These are phyloP conservation scores for Thalassiosira profunda DNA, from an alignment of 108 stramenopile genomes.

Conservation along the genomic window DNA sequence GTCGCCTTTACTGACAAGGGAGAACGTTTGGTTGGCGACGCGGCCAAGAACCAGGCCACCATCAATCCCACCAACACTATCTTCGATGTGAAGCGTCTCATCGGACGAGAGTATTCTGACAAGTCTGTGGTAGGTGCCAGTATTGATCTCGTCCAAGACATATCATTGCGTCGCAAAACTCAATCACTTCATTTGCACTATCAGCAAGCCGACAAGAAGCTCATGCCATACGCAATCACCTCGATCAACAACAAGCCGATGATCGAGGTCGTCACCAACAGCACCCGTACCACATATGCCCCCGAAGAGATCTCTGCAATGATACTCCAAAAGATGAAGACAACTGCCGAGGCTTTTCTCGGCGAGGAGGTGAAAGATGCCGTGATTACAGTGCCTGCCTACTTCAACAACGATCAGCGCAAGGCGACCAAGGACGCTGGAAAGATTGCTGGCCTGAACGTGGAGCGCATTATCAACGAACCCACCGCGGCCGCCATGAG, in stretches of 20 bases:
- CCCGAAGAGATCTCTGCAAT: slow-evolving; percentile 89
- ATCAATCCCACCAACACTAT: slow-evolving; percentile 81
- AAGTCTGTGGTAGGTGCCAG: no score
- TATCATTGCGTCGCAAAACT: no score
- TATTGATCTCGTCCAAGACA: no score
- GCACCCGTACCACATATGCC: slow-evolving; percentile 63
- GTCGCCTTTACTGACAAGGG: slow-evolving; percentile 73
- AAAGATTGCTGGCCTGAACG: slow-evolving; percentile 70
- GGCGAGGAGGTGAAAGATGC: slow-evolving; percentile 71
- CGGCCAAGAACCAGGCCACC: slow-evolving; percentile 84
- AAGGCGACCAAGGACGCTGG: slow-evolving; percentile 92
- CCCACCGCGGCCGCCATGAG: slow-evolving; percentile 86
- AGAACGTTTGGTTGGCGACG: slow-evolving; percentile 78
- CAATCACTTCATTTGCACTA: slow-evolving; percentile 63
- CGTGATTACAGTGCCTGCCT: slow-evolving; percentile 92
- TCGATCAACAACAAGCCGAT: slow-evolving; percentile 86
- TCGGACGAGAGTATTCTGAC: slow-evolving; percentile 72
- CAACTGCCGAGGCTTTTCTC: slow-evolving; percentile 74
- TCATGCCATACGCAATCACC: slow-evolving; percentile 78
- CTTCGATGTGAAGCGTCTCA: slow-evolving; percentile 88
- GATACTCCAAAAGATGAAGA: slow-evolving; percentile 82
- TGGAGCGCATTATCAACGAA: slow-evolving; percentile 89
- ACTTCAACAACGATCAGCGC: slow-evolving; percentile 93
- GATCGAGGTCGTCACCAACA: slow-evolving; percentile 72
- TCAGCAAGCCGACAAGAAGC: slow-evolving; percentile 88